Evolutionary conservation across 1,284 basidiomycete genomes (phyloP), one percentile per base, ranked within the genome.

Genomic region (Tylopilus sp.): DNA sequence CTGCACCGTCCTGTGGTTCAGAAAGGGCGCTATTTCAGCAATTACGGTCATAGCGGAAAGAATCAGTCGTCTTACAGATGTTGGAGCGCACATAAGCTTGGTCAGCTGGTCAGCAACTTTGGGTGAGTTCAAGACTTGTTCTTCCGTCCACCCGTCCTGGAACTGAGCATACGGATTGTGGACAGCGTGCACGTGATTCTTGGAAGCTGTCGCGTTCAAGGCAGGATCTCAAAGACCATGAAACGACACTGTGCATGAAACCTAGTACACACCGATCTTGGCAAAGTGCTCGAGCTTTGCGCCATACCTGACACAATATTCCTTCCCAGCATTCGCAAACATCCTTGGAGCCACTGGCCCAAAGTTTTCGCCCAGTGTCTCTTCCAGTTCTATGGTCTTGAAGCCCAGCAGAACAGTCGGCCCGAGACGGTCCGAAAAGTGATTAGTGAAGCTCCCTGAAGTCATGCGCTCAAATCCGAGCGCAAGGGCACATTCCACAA

Each of bases 141-240:
- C 81, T n/a, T 78, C 79, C 26, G 74, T 82, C 83, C 85, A 88
- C 5, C 21, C 84, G 56, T 83, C 76, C 15, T 81, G 77, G 71
- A 94, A 93, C 65, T 93, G 90, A 2, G 88, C 84, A 61, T 94
- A 93, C 0, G 89, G 89, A 62, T 92, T 93, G 50, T 88, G 84
- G 43, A 82, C 69, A 0, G 86, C 85, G 65, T 94, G 91, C 21
- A 3, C 6, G 21, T 24, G 21, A 24, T 24, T 24, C 21, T 24
- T 24, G 21, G 21, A 24, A 24, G 21, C 21, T 24, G 21, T 24
- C 21, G 21, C 21, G 21, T 24, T 24, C 21, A 24, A 24, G 21
- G 21, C 21, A 6, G 21, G 21, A 24, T 24, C 21, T 24, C 30
- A 31, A 31, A 31, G 2, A 11, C 30, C n/a, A 3, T 20, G 28